Conservation (phyloP, 192 early-diverging fungal species). For the Backusella liffmaniae region DNA sequence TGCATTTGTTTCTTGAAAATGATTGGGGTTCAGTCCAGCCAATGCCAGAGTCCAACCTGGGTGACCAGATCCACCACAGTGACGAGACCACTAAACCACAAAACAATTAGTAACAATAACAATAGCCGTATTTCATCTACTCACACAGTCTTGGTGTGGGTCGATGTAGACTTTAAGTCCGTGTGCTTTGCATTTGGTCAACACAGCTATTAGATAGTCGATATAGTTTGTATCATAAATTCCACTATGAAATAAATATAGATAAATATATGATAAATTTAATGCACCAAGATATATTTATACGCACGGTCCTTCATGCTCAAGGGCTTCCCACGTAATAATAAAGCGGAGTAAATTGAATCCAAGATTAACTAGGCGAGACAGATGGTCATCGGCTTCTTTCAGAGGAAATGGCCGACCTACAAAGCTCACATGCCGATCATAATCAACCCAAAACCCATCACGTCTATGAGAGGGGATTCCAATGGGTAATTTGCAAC, state of each 20-base stretch:
- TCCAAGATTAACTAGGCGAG: conserved; percentile 64
- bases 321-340: conserved; percentile 77
- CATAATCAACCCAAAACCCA: conserved; percentile 49
- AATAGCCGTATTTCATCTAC: not conserved
- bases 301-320: conserved; percentile 59
- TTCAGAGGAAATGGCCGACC: conserved; percentile 69
- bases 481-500: conserved; percentile 49
- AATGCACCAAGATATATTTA: not conserved
- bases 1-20: conserved; percentile 46
- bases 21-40: conserved; percentile 47
- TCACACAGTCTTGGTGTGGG: conserved; percentile 59
- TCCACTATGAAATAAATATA: conserved; percentile 34
- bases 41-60: conserved; percentile 54
- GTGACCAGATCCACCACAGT: conserved; percentile 56
- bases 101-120: not conserved
- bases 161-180: conserved; percentile 53
- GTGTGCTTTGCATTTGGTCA: conserved; percentile 46
- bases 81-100: conserved; percentile 51
- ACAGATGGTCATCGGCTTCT: conserved; percentile 72
- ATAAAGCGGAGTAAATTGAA: conserved; percentile 72
- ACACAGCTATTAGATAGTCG: conserved; percentile 51
- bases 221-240: conserved; percentile 54
- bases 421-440: conserved; percentile 62
- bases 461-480: conserved; percentile 42
- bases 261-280: not conserved